Conservation (phyloP, 2,329 filamentous ascomycete species). For the Penicillium sp. region DNA sequence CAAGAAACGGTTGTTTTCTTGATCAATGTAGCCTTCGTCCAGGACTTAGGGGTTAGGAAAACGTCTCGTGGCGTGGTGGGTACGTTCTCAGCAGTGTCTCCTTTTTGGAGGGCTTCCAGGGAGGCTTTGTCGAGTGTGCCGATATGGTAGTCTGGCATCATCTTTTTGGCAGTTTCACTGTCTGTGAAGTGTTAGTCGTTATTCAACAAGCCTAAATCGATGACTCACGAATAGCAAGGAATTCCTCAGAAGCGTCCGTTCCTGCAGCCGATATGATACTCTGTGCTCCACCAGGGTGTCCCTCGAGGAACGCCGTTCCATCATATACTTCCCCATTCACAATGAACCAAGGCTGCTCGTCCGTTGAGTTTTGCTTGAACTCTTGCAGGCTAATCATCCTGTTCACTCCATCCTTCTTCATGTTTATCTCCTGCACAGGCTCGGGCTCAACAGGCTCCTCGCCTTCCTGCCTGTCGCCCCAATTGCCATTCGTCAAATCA, state of each 20-base stretch:
- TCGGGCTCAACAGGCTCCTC: slow-evolving; percentile 49
- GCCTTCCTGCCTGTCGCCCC: slow-evolving; percentile 74
- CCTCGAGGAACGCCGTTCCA: slow-evolving; percentile 77
- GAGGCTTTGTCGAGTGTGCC: slow-evolving; percentile 72
- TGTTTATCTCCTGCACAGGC: slow-evolving; percentile 70
- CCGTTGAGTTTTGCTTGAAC: slow-evolving; percentile 68
- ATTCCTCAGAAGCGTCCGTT: slow-evolving; percentile 83
- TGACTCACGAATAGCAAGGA: slow-evolving; percentile 83
- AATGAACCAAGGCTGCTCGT: slow-evolving; percentile 80
- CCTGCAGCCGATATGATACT: slow-evolving; percentile 85
- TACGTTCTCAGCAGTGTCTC: slow-evolving; percentile 42
- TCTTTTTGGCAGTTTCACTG: slow-evolving; percentile 86
- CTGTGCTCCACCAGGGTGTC: slow-evolving; percentile 82
- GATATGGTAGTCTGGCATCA: slow-evolving; percentile 87
- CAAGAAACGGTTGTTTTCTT: slow-evolving; percentile 71
- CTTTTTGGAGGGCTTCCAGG: slow-evolving; percentile 57
- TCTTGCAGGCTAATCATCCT: slow-evolving; percentile 72
- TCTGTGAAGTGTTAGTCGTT: slow-evolving; percentile 57
- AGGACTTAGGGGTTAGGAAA: slow-evolving; percentile 74
- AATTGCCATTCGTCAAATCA: slow-evolving; percentile 78
- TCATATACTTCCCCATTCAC: slow-evolving; percentile 89
- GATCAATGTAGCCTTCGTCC: slow-evolving; percentile 75
- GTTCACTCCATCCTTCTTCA: slow-evolving; percentile 72
- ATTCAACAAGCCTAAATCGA: not conserved
- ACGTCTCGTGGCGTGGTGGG: slow-evolving; percentile 56